Evolutionary conservation across 140 eudicot species (phyloP), one percentile per base, ranked within the genome.

Genomic region (Anethum foeniculum): DNA sequence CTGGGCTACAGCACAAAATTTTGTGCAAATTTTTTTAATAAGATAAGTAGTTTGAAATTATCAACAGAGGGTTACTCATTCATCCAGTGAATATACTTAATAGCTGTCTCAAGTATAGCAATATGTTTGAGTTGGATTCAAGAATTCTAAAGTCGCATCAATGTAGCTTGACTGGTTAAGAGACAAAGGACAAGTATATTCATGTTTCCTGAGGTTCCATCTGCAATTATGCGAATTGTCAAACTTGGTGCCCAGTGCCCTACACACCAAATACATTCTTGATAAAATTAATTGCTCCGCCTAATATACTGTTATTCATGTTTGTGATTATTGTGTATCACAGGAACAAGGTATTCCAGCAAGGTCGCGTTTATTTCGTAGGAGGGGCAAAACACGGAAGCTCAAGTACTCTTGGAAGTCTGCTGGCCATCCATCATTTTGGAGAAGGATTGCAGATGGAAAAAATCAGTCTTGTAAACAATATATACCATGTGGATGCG

Each of bases 361-460:
- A 51, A 88, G 96, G 86, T 87, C 99, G 62, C 86, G 97, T 69
- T 74, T 92, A 86, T 80, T 90, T 86, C 96, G 99, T 73, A 90
- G 88, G 78, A 92, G 95, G 83, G 99, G 99, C 21, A 89, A 87
- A 81, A 74, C 93, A 47, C 86, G 91, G 75, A 95, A 88, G 87
- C 88, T 88, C 23, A 95, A 90, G 75, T 90, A 91, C 86, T 90
- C 99, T 44, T 86, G 92, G 90, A 95, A 95, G 81, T 92, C 98
- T 81, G 92, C 96, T 62, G 97, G 96, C 73, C 98, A 89, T 84
- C 97, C 97, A 27, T 89, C 96, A 46, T 81, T 90, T 71, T 92
- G 92, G 99, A 95, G 92, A 91, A 90, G 96, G 77, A 88, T 88
- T 80, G 90, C 90, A 25, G 96, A 94, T 83, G 98, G 91, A 71